A percentile compares a stretch with the other conserved stretches of the same genome.
phyloP scores from a whole-genome alignment of 768 basidiomycete genomes.

The Leccinum variicolor region DNA sequence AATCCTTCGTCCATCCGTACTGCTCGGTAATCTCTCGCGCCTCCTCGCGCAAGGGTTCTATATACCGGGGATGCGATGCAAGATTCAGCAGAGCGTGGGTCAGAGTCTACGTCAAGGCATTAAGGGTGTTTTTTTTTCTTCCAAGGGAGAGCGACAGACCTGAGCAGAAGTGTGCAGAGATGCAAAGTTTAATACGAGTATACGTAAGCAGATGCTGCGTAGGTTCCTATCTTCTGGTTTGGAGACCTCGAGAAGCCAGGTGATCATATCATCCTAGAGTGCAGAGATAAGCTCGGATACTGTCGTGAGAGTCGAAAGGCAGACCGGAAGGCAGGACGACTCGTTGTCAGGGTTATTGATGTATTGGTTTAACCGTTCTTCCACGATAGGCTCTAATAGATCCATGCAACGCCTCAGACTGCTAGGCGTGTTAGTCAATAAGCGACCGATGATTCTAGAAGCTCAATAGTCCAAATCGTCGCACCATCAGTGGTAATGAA shows the following conservation, averaged over 20 bases:
- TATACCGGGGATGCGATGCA: constrained; percentile 37
- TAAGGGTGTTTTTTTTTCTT: background rate
- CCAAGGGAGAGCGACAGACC: constrained; percentile 18
- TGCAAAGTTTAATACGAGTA: constrained; percentile 38
- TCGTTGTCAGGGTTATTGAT: constrained; percentile 20
- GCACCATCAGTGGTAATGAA: constrained; percentile 2
- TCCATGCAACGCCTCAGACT: constrained; percentile 29
- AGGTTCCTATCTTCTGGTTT: constrained; percentile 26
- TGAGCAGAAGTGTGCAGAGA: constrained; percentile 34
- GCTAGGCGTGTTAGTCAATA: constrained; percentile 32
- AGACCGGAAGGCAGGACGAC: constrained; percentile 33
- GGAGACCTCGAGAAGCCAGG: constrained; percentile 39
- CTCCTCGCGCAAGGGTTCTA: constrained; percentile 41
- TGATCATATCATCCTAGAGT: constrained; percentile 37
- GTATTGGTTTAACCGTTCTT: constrained; percentile 29
- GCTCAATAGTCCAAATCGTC: constrained; percentile 12
- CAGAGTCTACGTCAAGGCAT: constrained; percentile 26
- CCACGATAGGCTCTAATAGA: constrained; percentile 30
- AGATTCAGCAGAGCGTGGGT: constrained; percentile 39
- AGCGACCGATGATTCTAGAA: constrained; percentile 30
- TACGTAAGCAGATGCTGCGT: constrained; percentile 29
- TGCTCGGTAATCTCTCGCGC: constrained; percentile 28
- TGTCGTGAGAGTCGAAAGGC: constrained; percentile 6
- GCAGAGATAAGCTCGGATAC: constrained; percentile 5
- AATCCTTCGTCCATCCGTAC: constrained; percentile 33